Conservation (phyloP, 805 yeast species). For the Kazachstania africana region DNA sequence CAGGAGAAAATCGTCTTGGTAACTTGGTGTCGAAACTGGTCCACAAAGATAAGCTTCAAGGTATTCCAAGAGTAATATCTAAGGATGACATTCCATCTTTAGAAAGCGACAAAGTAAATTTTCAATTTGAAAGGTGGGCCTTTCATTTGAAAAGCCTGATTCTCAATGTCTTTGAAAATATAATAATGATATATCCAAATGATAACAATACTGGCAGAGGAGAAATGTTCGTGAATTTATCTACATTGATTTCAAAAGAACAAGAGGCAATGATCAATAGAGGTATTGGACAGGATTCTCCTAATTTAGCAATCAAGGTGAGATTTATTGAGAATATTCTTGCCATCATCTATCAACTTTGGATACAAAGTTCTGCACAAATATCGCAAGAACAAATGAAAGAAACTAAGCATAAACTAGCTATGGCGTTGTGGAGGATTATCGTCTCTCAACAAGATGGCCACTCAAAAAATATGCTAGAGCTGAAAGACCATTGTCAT, state of each 20-base stretch:
- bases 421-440: constrained; percentile 40
- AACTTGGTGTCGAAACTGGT: constrained; percentile 14
- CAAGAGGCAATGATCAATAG: constrained; percentile 23
- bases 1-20: constrained; percentile 18
- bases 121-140: constrained; percentile 17
- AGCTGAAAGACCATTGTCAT: constrained; percentile 11
- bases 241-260: constrained; percentile 23
- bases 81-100: constrained; percentile 13
- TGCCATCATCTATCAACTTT: constrained; percentile 11
- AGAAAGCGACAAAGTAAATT: constrained; percentile 3
- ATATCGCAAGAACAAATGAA: constrained; percentile 16
- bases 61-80: constrained; percentile 17
- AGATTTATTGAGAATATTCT: constrained; percentile 13
- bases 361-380: constrained; percentile 9
- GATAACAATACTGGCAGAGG: constrained; percentile 10
- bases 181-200: constrained; percentile 14
- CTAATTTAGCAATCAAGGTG: constrained; percentile 8
- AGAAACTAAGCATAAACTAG: constrained; percentile 32
- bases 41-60: constrained; percentile 10
- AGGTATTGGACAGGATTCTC: constrained; percentile 14
- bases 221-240: constrained; percentile 15
- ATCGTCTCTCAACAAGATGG: constrained; percentile 27
- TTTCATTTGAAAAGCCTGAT: constrained; percentile 32
- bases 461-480: constrained; percentile 2
- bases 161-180: constrained; percentile 37